Evolutionary conservation across 805 yeast genomes (phyloP).

Genomic region (Lachancea fermentati): DNA sequence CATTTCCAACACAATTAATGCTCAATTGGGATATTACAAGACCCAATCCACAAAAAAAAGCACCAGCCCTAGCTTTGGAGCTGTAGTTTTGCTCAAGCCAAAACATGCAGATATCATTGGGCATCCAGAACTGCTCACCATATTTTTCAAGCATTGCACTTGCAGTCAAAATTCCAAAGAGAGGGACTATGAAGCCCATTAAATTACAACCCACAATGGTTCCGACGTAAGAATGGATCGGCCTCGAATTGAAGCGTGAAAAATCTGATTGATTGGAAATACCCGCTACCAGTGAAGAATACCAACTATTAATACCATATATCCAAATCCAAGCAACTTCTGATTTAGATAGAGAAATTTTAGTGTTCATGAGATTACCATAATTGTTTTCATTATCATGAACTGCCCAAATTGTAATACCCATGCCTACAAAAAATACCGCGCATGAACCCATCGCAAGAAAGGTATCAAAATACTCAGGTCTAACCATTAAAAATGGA

Average conservation of each 20-base stretch:
- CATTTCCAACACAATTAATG: constrained; percentile 34
- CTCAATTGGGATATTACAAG: constrained; percentile 34
- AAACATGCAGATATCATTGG: constrained; percentile 33
- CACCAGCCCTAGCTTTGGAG: constrained; percentile 36
- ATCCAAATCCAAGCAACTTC: constrained; percentile 38
- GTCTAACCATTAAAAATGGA: constrained; percentile 27
- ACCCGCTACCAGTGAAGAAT: constrained; percentile 35
- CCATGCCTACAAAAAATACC: constrained; percentile 28
- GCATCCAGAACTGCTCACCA: constrained; percentile 36
- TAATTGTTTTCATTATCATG: constrained; percentile 30
- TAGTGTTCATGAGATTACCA: constrained; percentile 27
- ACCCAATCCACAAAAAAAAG: constrained; percentile 35
- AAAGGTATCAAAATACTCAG: constrained; percentile 27
- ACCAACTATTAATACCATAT: constrained; percentile 37
- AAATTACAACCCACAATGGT: constrained; percentile 31
- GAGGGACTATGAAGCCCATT: constrained; percentile 37
- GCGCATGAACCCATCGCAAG: constrained; percentile 23
- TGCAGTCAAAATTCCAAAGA: constrained; percentile 36
- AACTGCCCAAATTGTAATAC: constrained; percentile 29
- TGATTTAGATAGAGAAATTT: constrained; percentile 21
- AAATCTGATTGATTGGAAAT: constrained; percentile 38
- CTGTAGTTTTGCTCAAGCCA: constrained; percentile 37
- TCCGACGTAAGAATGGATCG: constrained; percentile 28
- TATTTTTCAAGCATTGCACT: constrained; percentile 32
- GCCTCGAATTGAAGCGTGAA: constrained; percentile 34